These are phyloP conservation scores for Parachaetomium inaequale DNA, from an alignment of 495 filamentous ascomycete genomes.

Conservation along the genomic window DNA sequence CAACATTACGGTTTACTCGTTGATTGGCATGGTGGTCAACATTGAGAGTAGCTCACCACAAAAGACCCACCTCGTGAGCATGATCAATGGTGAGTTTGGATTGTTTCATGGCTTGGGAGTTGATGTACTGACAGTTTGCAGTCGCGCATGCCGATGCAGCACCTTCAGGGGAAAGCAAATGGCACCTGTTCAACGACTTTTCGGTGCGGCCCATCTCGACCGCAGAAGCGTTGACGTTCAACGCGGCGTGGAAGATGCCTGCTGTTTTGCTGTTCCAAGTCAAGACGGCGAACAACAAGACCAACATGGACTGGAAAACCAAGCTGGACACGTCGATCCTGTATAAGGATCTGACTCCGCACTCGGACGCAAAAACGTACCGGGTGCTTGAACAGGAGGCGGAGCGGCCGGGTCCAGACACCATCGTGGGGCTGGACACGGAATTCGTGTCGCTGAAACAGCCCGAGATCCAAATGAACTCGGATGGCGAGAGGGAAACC, in stretches of 20 bases:
- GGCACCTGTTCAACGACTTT: conserved; percentile 98
- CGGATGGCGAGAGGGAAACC: conserved; percentile 80
- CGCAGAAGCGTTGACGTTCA: conserved; percentile 84
- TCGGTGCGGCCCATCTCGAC: conserved; percentile 71
- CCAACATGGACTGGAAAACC: conserved; percentile 84
- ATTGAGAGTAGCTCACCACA: conserved; percentile 79
- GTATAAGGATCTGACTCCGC: conserved; percentile 57
- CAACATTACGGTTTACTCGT: conserved; percentile 77
- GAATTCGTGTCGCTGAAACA: conserved; percentile 91
- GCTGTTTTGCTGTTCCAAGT: conserved; percentile 81
- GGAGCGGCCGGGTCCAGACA: conserved; percentile 66
- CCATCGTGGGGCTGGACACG: conserved; percentile 84
- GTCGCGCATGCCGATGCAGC: conserved; percentile 66
- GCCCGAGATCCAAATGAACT: conserved; percentile 88
- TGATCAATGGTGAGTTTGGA: conserved; percentile 65
- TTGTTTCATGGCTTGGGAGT: conserved; percentile 4
- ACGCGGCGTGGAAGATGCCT: conserved; percentile 84
- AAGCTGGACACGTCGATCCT: conserved; percentile 76
- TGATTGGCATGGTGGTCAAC: conserved; percentile 86
- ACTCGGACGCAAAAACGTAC: conserved; percentile 48
- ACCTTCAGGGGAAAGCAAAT: conserved; percentile 56
- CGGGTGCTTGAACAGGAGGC: conserved; percentile 54
- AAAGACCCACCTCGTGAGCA: conserved; percentile 85
- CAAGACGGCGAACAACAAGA: conserved; percentile 65
- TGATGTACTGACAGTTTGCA: conserved; percentile 23